A percentile compares a stretch with the other conserved stretches of the same genome.
Conservation (phyloP, 495 filamentous ascomycete genomes). For the Xylaria flabelliformis region DNA sequence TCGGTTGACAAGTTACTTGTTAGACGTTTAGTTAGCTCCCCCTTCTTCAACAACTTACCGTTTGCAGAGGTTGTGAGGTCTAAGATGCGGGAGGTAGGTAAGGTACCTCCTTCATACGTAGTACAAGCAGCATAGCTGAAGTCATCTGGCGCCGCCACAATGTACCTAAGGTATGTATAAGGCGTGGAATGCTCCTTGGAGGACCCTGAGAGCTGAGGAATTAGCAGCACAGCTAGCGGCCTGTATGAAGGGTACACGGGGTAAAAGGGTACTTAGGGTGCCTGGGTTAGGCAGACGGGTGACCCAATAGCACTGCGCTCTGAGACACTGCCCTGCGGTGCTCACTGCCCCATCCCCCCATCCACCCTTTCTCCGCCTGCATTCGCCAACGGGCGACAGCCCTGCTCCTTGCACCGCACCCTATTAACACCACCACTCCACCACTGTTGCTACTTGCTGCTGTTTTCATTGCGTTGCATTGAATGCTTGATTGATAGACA, state of each 20-base stretch:
- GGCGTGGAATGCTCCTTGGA: slow-evolving; percentile 20
- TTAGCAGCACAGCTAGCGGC: neutral
- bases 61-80: too few species aligned
- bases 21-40: too few species aligned
- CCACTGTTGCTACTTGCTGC: slow-evolving; percentile 13
- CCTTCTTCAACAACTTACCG: too few species aligned
- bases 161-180: neutral
- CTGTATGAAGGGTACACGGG: slow-evolving; percentile 3
- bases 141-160: slow-evolving; percentile 17
- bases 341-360: slow-evolving; percentile 9
- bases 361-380: slow-evolving; percentile 5
- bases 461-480: slow-evolving; percentile 24
- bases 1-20: neutral
- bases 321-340: slow-evolving; percentile 4
- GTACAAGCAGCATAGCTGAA: slow-evolving; percentile 4
- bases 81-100: neutral
- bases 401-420: slow-evolving; percentile 19
- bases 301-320: neutral
- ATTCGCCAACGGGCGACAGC: slow-evolving; percentile 10
- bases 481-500: slow-evolving; percentile 22
- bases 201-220: slow-evolving; percentile 18
- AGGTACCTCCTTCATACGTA: neutral
- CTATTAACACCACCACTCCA: slow-evolving; percentile 17
- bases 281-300: slow-evolving; percentile 1
- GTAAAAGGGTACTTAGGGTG: neutral